Conservation (phyloP, 495 filamentous ascomycete genomes). For the Durotheca rogersii region DNA sequence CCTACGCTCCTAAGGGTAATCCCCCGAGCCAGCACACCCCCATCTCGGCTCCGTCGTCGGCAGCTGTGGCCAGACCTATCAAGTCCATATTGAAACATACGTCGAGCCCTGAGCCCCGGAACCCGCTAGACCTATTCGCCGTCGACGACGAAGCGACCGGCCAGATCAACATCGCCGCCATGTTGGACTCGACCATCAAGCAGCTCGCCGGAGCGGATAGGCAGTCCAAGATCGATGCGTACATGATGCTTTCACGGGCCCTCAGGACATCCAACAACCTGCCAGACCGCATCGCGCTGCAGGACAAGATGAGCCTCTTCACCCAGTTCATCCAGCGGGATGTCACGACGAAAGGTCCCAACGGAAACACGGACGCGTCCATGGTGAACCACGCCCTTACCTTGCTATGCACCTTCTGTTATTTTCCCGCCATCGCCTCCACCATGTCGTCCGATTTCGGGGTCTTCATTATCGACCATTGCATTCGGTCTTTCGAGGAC, state of each 20-base stretch:
- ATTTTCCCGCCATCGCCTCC: conserved; percentile 62
- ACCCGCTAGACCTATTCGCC: conserved; percentile 44
- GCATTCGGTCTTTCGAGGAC: conserved; percentile 64
- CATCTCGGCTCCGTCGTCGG: conserved; percentile 57
- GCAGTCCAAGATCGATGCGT: conserved; percentile 76
- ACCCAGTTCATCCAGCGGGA: conserved; percentile 80
- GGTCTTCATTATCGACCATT: conserved; percentile 74
- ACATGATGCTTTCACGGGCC: conserved; percentile 72
- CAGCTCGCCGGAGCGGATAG: conserved; percentile 72
- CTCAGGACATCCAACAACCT: conserved; percentile 76
- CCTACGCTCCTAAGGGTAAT: conserved; percentile 47
- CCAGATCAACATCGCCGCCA: conserved; percentile 57
- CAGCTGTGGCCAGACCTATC: conserved; percentile 59
- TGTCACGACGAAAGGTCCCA: conserved; percentile 55
- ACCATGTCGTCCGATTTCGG: conserved; percentile 74
- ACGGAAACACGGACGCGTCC: conserved; percentile 56
- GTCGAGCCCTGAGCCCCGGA: conserved; percentile 36
- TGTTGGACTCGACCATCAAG: conserved; percentile 80
- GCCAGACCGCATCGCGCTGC: conserved; percentile 67
- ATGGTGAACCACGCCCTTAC: conserved; percentile 75
- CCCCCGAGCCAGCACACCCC: conserved; percentile 43
- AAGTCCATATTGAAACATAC: conserved; percentile 87
- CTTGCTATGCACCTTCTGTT: conserved; percentile 69
- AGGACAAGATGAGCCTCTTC: conserved; percentile 71
- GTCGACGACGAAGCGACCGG: conserved; percentile 40